Base-by-base conservation (phyloP, 164 flowering plant genomes). In the Cinnamomum micranthum region DNA sequence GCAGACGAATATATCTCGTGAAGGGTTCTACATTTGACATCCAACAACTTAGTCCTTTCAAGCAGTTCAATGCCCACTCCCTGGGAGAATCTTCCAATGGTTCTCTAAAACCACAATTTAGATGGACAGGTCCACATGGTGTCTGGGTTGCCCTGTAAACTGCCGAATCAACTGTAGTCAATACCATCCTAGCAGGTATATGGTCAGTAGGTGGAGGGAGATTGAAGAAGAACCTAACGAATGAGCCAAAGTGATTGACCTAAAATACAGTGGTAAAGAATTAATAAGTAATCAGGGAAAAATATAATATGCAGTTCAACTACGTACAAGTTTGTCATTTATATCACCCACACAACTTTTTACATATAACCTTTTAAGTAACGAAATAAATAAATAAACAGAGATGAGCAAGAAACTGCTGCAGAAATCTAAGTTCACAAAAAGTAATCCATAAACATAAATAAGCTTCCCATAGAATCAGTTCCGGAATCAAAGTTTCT, bases 181-280 rank as follows among this genome's bases (percentile, higher is more conserved):
- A 96, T 31, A 92, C 90, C 90, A 91, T 87, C 75, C 92, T 77
- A 52, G 92, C 95, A 70, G 91, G 90, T 80, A 95, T 81, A 7
- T 77, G 66, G 82, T 93, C 98, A 78, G 85, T 87, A n/a, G 97
- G 97, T 35, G 89, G 80, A 74, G 99, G 97, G 73, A 93, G 93
- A 81, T 76, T 83, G 86, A 87, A 92, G 89, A 89, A 93, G 76
- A 82, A 88, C 78, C 93, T 88, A 75, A 87, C 90, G 79, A 84
- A 93, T 23, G 91, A 84, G 66, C 97, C 97, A 83, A 87, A 95
- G 82, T 93, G 99, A 76, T 91, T 91, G 76, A 91, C 92, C 98
- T 95, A 72, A 71, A 68, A 73, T 59, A 64, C 25, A 78, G 47
- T 3, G 67, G 68, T 24, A 52, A 59, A 67, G 50, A 12, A 58